Percentiles rank a stretch among this genome's conserved stretches.
phyloP scores from a whole-genome alignment of 768 basidiomycete species.

The Cyclocybe cylindracea region DNA sequence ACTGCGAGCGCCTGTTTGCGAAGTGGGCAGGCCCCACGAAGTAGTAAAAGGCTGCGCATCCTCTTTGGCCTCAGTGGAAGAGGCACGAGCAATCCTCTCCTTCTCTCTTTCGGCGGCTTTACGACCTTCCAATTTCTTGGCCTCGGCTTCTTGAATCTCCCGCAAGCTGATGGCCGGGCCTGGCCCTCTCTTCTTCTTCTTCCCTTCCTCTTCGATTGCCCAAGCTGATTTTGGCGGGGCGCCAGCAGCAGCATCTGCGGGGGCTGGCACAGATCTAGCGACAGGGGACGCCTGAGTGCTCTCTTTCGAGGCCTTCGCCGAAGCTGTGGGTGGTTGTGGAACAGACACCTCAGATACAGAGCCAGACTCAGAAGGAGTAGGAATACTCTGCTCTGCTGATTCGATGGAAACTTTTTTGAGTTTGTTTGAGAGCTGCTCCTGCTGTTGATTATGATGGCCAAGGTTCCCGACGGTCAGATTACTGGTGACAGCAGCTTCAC shows the following conservation, averaged over 20 bases:
- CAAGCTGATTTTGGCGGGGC: constrained; percentile 55
- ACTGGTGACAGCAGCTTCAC: constrained; percentile 25
- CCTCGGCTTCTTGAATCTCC: constrained; percentile 95
- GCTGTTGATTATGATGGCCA: constrained; percentile 58
- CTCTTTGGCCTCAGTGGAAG: constrained; percentile 44
- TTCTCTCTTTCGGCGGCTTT: constrained; percentile 76
- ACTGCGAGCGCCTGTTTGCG: constrained; percentile 67
- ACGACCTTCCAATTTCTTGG: constrained; percentile 73
- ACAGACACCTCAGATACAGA: not conserved
- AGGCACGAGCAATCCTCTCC: constrained; percentile 56
- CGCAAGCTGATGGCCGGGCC: constrained; percentile 67
- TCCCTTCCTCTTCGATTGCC: constrained; percentile 69
- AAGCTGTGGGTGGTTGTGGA: not conserved
- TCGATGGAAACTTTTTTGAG: not conserved
- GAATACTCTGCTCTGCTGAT: not conserved
- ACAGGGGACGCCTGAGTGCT: not conserved
- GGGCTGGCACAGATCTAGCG: not conserved
- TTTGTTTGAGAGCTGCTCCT: constrained; percentile 34
- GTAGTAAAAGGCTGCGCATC: constrained; percentile 64
- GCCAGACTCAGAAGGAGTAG: not conserved
- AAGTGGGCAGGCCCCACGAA: constrained; percentile 86
- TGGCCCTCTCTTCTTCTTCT: constrained; percentile 45
- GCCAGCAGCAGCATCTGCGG: constrained; percentile 12
- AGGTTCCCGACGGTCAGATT: constrained; percentile 60
- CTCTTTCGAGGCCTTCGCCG: not conserved